Percentiles rank a stretch among this genome's conserved stretches.
phyloP scores from a whole-genome alignment of 2,329 filamentous ascomycete genomes.

The Didymosphaeria variabile region DNA sequence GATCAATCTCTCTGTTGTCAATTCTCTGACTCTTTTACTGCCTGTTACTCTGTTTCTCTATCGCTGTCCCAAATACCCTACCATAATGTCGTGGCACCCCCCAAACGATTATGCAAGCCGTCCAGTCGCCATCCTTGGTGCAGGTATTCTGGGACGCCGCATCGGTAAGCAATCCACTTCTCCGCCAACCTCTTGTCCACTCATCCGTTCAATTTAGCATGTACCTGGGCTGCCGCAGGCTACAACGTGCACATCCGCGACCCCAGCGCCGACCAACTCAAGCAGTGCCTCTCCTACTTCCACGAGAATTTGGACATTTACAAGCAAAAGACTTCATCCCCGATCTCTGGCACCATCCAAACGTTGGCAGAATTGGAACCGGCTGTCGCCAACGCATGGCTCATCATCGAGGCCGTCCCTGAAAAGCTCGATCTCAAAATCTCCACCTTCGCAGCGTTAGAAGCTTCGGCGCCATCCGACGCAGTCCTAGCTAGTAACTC shows the following conservation, averaged over 20 bases:
- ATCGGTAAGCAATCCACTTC: neutral
- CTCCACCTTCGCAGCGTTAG: constrained; percentile 58
- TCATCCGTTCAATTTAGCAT: neutral
- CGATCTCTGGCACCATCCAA: neutral
- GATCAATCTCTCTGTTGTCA: no score
- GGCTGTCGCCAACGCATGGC: constrained; percentile 59
- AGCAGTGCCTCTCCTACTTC: neutral
- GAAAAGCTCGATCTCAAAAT: constrained; percentile 62
- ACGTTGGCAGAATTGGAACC: constrained; percentile 47
- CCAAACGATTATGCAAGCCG: neutral
- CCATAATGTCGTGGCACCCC: neutral
- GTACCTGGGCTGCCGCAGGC: neutral
- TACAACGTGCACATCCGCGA: neutral
- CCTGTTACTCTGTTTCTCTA: no score
- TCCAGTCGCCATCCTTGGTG: neutral
- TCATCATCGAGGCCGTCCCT: constrained; percentile 64
- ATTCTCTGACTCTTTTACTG: no score
- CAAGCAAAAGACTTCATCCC: neutral
- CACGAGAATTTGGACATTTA: neutral
- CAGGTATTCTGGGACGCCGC: neutral
- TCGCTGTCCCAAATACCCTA: no score
- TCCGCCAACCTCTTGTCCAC: neutral
- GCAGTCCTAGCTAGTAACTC: constrained; percentile 62
- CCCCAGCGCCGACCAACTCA: neutral
- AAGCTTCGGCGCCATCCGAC: constrained; percentile 54